Evolutionary conservation across 2,329 filamentous ascomycete species (phyloP), one percentile per base, ranked within the genome.

Genomic region (Beauveria varroae): DNA sequence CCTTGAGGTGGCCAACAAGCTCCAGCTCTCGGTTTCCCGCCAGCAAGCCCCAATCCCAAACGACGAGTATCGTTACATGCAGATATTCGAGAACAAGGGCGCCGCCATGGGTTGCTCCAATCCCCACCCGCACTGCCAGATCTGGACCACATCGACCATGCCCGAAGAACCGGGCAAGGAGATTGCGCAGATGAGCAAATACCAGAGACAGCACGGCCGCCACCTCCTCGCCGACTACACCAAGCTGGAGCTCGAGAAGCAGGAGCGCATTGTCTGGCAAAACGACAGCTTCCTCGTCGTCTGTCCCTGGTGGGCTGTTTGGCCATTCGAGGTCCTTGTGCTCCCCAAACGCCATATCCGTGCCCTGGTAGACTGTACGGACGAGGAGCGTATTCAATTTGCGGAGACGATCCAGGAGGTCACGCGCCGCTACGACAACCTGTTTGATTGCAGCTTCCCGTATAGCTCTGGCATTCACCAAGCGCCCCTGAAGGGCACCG

Each of bases 11-110:
- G 74, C 76, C 1, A 76, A 76, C 1, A 68, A 72, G 22, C 72
- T 79, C 5, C 68, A 74, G 5, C 70, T 82, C 8, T 71, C 74
- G 2, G 68, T 79, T 71, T 53, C 68, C 37, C 72, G 65, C 20
- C 72, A 75, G 6, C 70, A 70, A 14, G 71, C 72, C 10, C 74
- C 74, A 6, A 50, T 68, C 1, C 88, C 91, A 5, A 85, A 81
- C 57, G 83, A 89, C 58, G 91, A 96, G 75, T 91, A 96, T 69
- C 86, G 89, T 59, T 98, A 96, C 77, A 97, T 99, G 93, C 95
- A 99, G 73, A 98, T 99, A 65, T 99, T 99, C 65, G 95, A 99
- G 78, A 99, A 99, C 80, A 99, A 99, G 77, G 95, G 95, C 57
- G 86, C 90, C 1, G 91, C 93, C 12, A 99, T 99, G 95, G 95